These are phyloP conservation scores for Fusarium acutatum DNA, from an alignment of 2,329 filamentous ascomycete species.

Conservation along the genomic window DNA sequence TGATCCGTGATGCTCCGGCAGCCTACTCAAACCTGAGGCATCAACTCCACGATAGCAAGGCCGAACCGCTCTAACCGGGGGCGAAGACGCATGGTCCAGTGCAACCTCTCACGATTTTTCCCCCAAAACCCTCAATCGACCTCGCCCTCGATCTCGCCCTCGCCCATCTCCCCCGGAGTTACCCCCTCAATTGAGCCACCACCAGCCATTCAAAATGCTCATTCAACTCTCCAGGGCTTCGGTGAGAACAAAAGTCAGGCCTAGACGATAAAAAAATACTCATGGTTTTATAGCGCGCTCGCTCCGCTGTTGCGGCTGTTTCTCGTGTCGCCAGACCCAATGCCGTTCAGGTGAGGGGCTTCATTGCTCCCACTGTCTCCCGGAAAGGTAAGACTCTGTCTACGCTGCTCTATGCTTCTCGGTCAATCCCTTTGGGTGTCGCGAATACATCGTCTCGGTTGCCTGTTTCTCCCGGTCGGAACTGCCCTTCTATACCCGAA, in stretches of 20 bases:
- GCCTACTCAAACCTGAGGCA: slow-evolving; percentile 19
- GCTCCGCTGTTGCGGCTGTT: slow-evolving; percentile 59
- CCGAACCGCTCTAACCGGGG: slow-evolving; percentile 41
- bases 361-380: slow-evolving; percentile 68
- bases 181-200: slow-evolving; percentile 58
- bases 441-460: slow-evolving; percentile 11
- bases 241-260: slow-evolving; percentile 52
- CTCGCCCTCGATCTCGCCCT: neutral
- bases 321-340: slow-evolving; percentile 54
- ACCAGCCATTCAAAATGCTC: slow-evolving; percentile 62
- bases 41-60: slow-evolving; percentile 19
- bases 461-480: slow-evolving; percentile 29
- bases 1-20: slow-evolving; percentile 28
- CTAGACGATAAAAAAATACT: neutral
- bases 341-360: slow-evolving; percentile 61
- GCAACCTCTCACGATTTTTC: slow-evolving; percentile 54
- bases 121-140: slow-evolving; percentile 45
- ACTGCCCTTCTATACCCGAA: slow-evolving; percentile 39
- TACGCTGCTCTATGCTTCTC: neutral
- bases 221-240: slow-evolving; percentile 63
- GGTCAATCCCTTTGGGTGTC: neutral
- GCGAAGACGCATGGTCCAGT: slow-evolving; percentile 29
- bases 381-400: slow-evolving; percentile 64
- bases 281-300: slow-evolving; percentile 56
- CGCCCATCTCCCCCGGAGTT: slow-evolving; percentile 40